Base-by-base conservation (phyloP, 352 stramenopile genomes). In the Pythium angustatum region DNA sequence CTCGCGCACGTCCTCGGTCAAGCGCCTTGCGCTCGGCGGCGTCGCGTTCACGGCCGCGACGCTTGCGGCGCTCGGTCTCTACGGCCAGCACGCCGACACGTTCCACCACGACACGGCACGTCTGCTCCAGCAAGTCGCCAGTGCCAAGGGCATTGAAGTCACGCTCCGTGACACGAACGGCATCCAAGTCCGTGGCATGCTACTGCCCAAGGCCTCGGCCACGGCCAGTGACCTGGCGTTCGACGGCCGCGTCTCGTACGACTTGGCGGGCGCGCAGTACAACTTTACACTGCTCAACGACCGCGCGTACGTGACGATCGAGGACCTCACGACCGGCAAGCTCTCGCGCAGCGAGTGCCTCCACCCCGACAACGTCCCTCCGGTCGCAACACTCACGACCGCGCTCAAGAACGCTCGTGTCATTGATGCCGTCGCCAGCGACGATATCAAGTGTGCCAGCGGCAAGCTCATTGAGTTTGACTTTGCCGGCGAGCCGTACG, bases 241-340 rank as follows among this genome's bases (percentile, higher is more conserved):
- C 36, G 70, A 77, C 38, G 70, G 66, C 22, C 66, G 64, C n/a
- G 38, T 77, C 15, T 67, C 66, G 50, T 77, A 77, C 58, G 47
- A 60, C 17, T 44, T 69, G 52, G 21, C 49, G 14, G 55, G 53
- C 51, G 14, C 33, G 17, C 44, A 74, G 60, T 75, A 70, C 58
- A 77, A 77, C 55, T 77, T 75, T 50, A 77, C 70, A 28, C 22
- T 77, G 19, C 15, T 75, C 41, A 30, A 77, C 45, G 28, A 65
- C 57, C 24, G 43, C 11, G 70, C 47, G 17, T 77, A 64, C 60
- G 38, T 71, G 41, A 75, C 71, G 10, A 49, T 70, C 3, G 44
- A 62, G 22, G 27, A 75, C 45, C 12, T 60, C 15, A 26, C 33
- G 11, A 63, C 57, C 2, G 45, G 62, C 26, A 24, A 51, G 27